Evolutionary conservation across 345 rosid genomes (phyloP).

Genomic region (Nephelium lappaceum): DNA sequence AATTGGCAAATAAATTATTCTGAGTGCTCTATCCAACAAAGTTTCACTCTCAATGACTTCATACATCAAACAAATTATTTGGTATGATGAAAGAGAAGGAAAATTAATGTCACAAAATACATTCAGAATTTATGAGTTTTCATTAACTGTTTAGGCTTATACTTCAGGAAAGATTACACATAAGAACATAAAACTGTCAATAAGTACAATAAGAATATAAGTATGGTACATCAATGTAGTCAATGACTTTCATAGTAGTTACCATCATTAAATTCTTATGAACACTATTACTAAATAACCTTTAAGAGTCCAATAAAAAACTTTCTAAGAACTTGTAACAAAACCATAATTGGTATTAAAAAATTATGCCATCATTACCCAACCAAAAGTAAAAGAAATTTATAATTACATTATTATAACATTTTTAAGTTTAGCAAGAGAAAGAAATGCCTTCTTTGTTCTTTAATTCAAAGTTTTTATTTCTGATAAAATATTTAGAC

Average conservation of each 20-base stretch:
- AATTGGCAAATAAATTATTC: background rate
- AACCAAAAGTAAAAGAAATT: background rate
- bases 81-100: background rate
- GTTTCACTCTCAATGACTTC: background rate
- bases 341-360: background rate
- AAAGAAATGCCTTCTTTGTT: background rate
- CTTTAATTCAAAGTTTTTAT: background rate
- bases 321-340: background rate
- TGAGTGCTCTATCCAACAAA: background rate
- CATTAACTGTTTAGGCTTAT: background rate
- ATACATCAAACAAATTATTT: background rate
- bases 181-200: background rate
- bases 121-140: background rate
- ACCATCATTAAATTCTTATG: background rate
- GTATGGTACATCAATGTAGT: background rate
- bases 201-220: background rate
- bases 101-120: slow-evolving; percentile 1
- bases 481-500: background rate
- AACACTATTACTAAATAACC: background rate
- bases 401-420: no score
- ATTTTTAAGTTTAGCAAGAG: background rate
- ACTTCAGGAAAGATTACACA: background rate
- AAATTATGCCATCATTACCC: background rate
- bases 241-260: background rate
- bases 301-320: background rate